Conservation (phyloP, 148 eudicot genomes). For the Nepenthes mirabilis region DNA sequence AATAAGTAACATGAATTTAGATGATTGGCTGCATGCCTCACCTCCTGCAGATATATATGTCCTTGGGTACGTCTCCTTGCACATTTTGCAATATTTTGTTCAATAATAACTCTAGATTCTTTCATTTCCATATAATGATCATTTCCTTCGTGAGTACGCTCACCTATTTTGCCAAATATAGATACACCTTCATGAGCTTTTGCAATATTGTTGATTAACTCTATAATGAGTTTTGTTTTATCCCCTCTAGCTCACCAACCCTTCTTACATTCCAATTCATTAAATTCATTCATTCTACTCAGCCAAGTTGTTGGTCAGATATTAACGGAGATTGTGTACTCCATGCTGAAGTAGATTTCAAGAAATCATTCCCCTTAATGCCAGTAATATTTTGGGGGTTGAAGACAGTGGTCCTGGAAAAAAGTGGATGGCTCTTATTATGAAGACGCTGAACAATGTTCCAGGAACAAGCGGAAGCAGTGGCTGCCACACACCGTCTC, state of each 20-base stretch:
- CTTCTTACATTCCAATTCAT: no score
- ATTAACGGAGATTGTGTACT: background rate
- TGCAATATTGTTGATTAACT: background rate
- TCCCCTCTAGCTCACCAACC: no score
- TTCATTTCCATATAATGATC: background rate
- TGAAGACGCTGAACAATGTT: constrained; percentile 65
- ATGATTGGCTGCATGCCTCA: constrained; percentile 89
- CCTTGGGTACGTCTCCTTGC: constrained; percentile 54
- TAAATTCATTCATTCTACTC: no score
- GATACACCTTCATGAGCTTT: background rate
- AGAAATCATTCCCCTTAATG: constrained; percentile 87
- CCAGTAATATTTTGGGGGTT: constrained; percentile 79
- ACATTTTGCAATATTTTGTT: background rate
- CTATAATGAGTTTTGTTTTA: no score
- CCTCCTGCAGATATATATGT: constrained; percentile 97
- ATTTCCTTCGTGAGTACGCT: background rate
- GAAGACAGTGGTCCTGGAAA: constrained; percentile 95
- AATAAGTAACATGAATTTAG: constrained; percentile 60
- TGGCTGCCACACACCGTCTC: constrained; percentile 83
- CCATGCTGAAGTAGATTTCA: constrained; percentile 50
- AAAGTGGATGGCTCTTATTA: constrained; percentile 61
- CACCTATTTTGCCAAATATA: background rate
- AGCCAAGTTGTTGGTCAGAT: no score
- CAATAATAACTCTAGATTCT: background rate
- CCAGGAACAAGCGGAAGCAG: constrained; percentile 66